These are phyloP conservation scores for Penicillium taxi DNA, from an alignment of 495 filamentous ascomycete species.

Conservation along the genomic window DNA sequence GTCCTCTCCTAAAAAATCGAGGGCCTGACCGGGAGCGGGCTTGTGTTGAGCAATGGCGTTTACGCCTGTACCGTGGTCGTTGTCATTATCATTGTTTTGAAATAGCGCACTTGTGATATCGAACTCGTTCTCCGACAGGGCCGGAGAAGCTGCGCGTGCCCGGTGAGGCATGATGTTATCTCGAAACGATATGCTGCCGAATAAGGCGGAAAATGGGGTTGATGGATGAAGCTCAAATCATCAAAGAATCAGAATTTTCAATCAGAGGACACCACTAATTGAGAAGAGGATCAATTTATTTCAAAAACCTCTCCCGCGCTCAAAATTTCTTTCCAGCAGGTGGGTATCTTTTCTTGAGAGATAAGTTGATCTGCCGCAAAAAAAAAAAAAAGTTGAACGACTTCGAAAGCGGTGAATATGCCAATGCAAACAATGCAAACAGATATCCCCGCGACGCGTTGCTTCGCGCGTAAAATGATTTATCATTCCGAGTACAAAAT, in stretches of 20 bases:
- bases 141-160: constrained; percentile 68
- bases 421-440: constrained; percentile 29
- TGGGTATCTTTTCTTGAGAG: neutral
- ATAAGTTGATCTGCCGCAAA: too few relatives aligned
- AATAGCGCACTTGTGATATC: constrained; percentile 83
- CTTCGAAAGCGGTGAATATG: constrained; percentile 28
- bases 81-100: constrained; percentile 47
- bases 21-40: constrained; percentile 24
- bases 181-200: too few relatives aligned
- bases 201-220: constrained; percentile 9
- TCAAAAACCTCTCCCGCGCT: too few relatives aligned
- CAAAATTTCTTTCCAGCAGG: neutral
- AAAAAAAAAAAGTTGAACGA: constrained; percentile 21
- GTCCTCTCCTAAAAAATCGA: constrained; percentile 43
- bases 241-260: constrained; percentile 3
- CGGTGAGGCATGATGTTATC: constrained; percentile 54
- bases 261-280: neutral
- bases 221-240: too few relatives aligned
- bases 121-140: constrained; percentile 80
- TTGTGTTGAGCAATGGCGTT: constrained; percentile 29
- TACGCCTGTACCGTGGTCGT: constrained; percentile 30
- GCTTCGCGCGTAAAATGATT: constrained; percentile 35
- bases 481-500: constrained; percentile 1
- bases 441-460: constrained; percentile 34
- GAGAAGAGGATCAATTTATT: too few relatives aligned